phyloP scores from a whole-genome alignment of 352 stramenopile genomes.

The Pythium myriotylum region DNA sequence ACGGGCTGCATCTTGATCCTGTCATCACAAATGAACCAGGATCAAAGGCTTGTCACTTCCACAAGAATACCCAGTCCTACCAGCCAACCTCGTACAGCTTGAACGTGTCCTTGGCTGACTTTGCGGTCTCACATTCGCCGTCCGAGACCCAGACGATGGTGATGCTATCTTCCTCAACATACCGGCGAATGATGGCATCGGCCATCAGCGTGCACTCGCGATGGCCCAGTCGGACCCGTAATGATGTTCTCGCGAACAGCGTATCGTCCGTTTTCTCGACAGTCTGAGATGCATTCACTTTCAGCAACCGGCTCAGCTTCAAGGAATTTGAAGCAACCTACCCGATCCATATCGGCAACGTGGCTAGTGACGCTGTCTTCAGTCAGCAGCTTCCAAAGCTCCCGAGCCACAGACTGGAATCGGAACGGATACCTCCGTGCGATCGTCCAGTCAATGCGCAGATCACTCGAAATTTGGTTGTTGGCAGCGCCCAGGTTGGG shows the following conservation, averaged over 20 bases:
- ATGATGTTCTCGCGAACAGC: conserved; percentile 32
- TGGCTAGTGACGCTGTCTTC: conserved; percentile 16
- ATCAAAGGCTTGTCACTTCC: background rate
- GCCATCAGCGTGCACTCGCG: conserved; percentile 13
- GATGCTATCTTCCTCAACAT: conserved; percentile 16
- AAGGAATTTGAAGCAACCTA: conserved; percentile 2
- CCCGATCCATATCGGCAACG: conserved; percentile 23
- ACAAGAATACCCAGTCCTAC: conserved; percentile 12
- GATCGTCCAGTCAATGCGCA: conserved; percentile 33
- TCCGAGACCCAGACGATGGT: conserved; percentile 39
- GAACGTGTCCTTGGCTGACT: conserved; percentile 35
- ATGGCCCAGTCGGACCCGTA: conserved; percentile 12
- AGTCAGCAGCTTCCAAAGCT: conserved; percentile 38
- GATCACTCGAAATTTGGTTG: conserved; percentile 6
- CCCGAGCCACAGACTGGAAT: conserved; percentile 32
- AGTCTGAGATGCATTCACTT: conserved; percentile 1
- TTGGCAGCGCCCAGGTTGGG: conserved; percentile 5
- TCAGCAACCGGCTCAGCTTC: background rate
- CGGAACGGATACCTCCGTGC: conserved; percentile 37
- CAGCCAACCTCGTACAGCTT: conserved; percentile 43
- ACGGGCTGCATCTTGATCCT: conserved; percentile 26
- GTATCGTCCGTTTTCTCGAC: conserved; percentile 30
- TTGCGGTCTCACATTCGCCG: conserved; percentile 36
- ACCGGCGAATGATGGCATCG: conserved; percentile 18
- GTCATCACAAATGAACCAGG: background rate